phyloP scores from a whole-genome alignment of 2,329 filamentous ascomycete species.

The Fusarium anthophilum region DNA sequence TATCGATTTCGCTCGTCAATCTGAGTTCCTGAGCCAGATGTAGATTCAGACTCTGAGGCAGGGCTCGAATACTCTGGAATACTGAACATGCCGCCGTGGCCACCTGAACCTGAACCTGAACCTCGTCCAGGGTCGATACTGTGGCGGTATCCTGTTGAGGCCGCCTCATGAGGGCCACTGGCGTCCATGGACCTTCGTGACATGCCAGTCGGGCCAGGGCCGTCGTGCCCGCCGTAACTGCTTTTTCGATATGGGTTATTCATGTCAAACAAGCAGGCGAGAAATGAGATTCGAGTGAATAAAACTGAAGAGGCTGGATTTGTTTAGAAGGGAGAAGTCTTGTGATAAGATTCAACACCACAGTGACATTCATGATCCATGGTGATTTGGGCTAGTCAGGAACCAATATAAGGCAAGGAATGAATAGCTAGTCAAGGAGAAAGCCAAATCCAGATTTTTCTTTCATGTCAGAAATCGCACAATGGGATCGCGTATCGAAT shows the following conservation, averaged over 20 bases:
- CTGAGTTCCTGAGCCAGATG: conserved; percentile 49
- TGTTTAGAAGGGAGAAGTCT: background rate
- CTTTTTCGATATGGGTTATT: conserved; percentile 22
- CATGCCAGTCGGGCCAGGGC: conserved; percentile 5
- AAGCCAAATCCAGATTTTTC: background rate
- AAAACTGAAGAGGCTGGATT: background rate
- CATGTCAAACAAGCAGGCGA: conserved; percentile 1
- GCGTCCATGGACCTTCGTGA: conserved; percentile 27
- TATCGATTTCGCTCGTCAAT: conserved; percentile 61
- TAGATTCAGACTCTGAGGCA: conserved; percentile 55
- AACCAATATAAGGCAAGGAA: conserved; percentile 13
- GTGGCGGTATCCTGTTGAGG: conserved; percentile 19
- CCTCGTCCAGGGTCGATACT: conserved; percentile 18
- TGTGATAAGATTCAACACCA: conserved; percentile 19
- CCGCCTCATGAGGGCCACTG: conserved; percentile 6
- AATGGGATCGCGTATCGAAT: background rate
- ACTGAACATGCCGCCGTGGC: conserved; percentile 32
- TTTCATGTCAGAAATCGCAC: background rate
- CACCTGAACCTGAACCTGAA: conserved; percentile 11
- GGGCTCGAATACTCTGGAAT: conserved; percentile 33
- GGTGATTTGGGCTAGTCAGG: background rate
- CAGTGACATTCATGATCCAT: background rate
- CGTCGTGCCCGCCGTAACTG: conserved; percentile 13
- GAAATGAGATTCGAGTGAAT: background rate
- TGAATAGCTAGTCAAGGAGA: background rate